A percentile compares a stretch with the other conserved stretches of the same genome.
Conservation (phyloP, 768 basidiomycete genomes). For the Suillus cothurnatus region DNA sequence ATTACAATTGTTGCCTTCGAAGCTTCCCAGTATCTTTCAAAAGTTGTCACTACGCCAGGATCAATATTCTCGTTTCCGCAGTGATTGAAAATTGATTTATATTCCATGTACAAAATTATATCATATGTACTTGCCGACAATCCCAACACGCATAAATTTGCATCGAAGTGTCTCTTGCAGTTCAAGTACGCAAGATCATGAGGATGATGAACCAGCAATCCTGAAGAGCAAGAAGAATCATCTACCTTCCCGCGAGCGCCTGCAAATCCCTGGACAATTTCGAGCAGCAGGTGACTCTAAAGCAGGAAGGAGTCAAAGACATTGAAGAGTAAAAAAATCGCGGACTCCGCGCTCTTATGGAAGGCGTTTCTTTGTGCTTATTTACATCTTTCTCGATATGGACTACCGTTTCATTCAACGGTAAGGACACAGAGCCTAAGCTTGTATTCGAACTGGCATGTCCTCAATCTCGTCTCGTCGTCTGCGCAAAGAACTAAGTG, state of each 20-base stretch:
- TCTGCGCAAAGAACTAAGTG: conserved; percentile 69
- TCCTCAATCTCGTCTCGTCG: conserved; percentile 64
- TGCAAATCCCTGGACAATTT: conserved; percentile 44
- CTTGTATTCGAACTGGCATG: conserved; percentile 42
- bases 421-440: conserved; percentile 9
- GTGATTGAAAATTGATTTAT: not conserved
- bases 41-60: too few relatives aligned
- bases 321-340: conserved; percentile 28
- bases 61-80: too few relatives aligned
- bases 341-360: conserved; percentile 30
- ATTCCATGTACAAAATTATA: not conserved
- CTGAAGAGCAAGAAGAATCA: conserved; percentile 30
- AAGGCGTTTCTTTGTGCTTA: conserved; percentile 37
- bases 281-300: conserved; percentile 73
- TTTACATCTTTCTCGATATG: conserved; percentile 30
- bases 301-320: conserved; percentile 50
- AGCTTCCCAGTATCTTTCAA: too few relatives aligned
- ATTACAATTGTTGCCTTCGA: too few relatives aligned
- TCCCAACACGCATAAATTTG: not conserved
- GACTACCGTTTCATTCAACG: conserved; percentile 9
- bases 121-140: not conserved
- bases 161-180: conserved; percentile 8
- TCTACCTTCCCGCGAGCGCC: conserved; percentile 77
- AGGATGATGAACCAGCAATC: conserved; percentile 4
- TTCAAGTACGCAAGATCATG: conserved; percentile 11